These are phyloP conservation scores for Eutrema salsugineum DNA, from an alignment of 441 rosid genomes.

Conservation along the genomic window DNA sequence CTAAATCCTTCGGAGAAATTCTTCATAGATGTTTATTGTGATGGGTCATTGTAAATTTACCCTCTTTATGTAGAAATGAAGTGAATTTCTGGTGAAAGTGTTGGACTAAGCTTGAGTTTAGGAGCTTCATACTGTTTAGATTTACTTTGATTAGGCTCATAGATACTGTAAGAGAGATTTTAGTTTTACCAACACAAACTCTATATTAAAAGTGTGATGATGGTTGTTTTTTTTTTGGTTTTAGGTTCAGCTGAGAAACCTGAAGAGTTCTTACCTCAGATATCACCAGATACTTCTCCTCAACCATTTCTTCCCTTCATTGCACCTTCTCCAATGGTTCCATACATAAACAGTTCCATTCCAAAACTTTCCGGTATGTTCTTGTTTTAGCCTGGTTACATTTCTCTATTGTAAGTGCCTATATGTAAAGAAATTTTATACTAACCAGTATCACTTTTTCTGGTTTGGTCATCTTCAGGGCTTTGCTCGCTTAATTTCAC, in stretches of 20 bases:
- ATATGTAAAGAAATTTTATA: neutral
- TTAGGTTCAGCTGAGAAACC: conserved; percentile 44
- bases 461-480: conserved; percentile 44
- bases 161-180: neutral
- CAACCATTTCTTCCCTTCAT: conserved; percentile 83
- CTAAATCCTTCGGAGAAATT: neutral
- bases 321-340: conserved; percentile 83
- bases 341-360: conserved; percentile 56
- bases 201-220: neutral
- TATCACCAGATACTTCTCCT: conserved; percentile 63
- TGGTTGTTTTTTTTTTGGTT: neutral
- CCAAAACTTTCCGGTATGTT: conserved; percentile 77
- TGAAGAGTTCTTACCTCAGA: conserved; percentile 46
- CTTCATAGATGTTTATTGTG: neutral
- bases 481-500: conserved; percentile 73
- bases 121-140: neutral
- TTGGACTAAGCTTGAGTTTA: neutral
- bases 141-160: neutral
- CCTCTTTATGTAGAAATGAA: neutral
- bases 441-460: neutral
- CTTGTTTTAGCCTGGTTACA: neutral
- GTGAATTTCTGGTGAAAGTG: neutral
- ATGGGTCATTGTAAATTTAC: conserved; percentile 11
- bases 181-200: neutral
- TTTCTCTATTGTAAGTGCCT: conserved; percentile 2